Evolutionary conservation across 805 yeast genomes (phyloP), one percentile per base, ranked within the genome.

Genomic region (Teunomyces kruisii): DNA sequence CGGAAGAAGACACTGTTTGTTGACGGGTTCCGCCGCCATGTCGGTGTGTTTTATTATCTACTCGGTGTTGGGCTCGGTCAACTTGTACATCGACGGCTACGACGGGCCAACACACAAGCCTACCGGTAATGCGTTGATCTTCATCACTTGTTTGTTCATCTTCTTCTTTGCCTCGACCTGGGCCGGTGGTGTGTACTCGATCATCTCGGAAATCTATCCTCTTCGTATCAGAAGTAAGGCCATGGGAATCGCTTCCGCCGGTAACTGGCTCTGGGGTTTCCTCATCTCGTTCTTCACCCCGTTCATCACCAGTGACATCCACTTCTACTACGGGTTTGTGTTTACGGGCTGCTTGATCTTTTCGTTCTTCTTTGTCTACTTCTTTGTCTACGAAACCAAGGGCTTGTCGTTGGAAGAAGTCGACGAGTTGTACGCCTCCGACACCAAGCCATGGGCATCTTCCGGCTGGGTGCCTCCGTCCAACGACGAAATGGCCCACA

Each of bases 401-500:
- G 95, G 94, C 45, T 76, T 87, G 54, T 76, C 88, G 32, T 76
- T 88, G 61, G 96, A 88, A 69, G 89, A 87, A 67, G 88, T 87
- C 51, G 90, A 86, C 62, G 82, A 78, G 58, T 69, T 83, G 72
- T 84, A 81, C 57, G 73, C 74, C 32, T 61, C 67, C 39, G 64
- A 59, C 43, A 45, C 66, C 30, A 46, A 52, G 14, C 68, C 76
- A 19, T 68, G 73, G 73, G 57, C 65, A 44, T 65, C 85, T 6
- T 42, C 70, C 24, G 59, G 58, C 45, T 83, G 79, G 80, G 70
- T 69, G 41, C 84, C 86, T 53, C 71, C 79, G 27, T 46, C 63
- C 16, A 48, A 52, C 14, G 69, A 65, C 3, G 32, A 47, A 33
- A 67, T 67, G 72, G 68, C 72, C 22, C 59, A 60, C 44, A 54